Conservation (phyloP, 2,329 filamentous ascomycete species). For the Thelonectria olida region DNA sequence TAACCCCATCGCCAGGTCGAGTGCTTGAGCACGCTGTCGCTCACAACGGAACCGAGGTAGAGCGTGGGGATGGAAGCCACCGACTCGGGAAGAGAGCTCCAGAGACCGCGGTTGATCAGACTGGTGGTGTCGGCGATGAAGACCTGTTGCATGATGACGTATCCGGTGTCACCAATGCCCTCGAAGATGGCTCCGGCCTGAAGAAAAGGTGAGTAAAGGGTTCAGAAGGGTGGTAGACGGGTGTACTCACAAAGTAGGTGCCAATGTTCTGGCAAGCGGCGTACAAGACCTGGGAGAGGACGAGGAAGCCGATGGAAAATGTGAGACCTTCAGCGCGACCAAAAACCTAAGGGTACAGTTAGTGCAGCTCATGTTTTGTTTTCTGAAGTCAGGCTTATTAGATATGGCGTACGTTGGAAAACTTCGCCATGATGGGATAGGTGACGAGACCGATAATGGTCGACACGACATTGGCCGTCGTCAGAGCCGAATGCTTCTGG, state of each 20-base stretch:
- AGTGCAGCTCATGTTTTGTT: not conserved
- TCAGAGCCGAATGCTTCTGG: conserved; percentile 57
- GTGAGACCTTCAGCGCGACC: conserved; percentile 65
- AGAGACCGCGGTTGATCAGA: conserved; percentile 67
- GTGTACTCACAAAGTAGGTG: conserved; percentile 57
- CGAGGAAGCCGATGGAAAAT: conserved; percentile 39
- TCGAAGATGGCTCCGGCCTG: conserved; percentile 47
- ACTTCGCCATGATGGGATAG: conserved; percentile 68
- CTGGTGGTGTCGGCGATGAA: conserved; percentile 71
- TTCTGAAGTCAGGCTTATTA: not conserved
- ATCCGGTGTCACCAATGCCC: conserved; percentile 31
- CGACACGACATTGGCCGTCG: conserved; percentile 58
- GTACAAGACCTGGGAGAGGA: conserved; percentile 63
- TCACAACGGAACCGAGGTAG: conserved; percentile 44
- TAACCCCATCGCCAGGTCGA: conserved; percentile 54
- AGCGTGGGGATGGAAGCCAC: conserved; percentile 45
- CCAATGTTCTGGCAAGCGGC: conserved; percentile 62
- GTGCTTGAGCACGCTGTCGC: conserved; percentile 46
- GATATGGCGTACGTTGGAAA: conserved; percentile 53
- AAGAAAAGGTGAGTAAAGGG: not conserved
- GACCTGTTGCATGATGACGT: conserved; percentile 50
- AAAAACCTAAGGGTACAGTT: conserved; percentile 51
- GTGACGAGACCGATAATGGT: conserved; percentile 60
- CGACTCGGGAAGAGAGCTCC: conserved; percentile 65
- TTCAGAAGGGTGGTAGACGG: not conserved